phyloP scores from a whole-genome alignment of 1,284 basidiomycete genomes.

The Inonotus obliquus region DNA sequence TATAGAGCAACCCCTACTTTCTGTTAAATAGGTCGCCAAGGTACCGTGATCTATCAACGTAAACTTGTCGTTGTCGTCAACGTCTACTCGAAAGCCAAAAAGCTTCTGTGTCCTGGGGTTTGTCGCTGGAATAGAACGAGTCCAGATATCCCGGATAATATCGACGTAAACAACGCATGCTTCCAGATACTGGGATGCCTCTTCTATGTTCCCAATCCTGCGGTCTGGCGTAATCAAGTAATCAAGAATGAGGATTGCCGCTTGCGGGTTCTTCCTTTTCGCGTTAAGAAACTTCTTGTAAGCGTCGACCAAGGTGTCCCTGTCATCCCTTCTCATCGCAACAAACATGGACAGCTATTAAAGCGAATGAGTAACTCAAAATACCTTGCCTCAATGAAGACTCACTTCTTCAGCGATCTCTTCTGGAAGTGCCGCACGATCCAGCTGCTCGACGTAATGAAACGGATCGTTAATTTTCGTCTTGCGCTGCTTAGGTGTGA shows the following conservation, averaged over 20 bases:
- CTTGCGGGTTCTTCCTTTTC: slow-evolving; percentile 6
- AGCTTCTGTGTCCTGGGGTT: slow-evolving; percentile 7
- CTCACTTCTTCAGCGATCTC: slow-evolving; percentile 13
- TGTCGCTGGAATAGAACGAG: background rate
- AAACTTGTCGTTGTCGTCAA: too few relatives aligned
- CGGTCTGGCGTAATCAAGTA: background rate
- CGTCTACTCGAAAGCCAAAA: too few relatives aligned
- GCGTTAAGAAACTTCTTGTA: background rate
- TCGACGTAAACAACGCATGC: slow-evolving; percentile 9
- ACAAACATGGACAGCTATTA: slow-evolving; percentile 14
- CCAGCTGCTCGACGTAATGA: background rate
- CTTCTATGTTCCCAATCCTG: slow-evolving; percentile 1
- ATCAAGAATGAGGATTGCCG: slow-evolving; percentile 13
- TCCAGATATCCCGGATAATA: slow-evolving; percentile 1
- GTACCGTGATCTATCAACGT: too few relatives aligned
- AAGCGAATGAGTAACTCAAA: background rate
- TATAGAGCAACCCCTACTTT: too few relatives aligned
- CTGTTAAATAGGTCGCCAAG: too few relatives aligned
- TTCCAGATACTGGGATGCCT: background rate
- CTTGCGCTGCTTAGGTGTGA: background rate
- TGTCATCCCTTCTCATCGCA: slow-evolving; percentile 9
- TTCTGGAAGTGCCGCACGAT: background rate
- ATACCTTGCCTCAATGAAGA: background rate
- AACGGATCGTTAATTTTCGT: background rate
- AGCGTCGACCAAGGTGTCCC: background rate